phyloP scores from a whole-genome alignment of 495 filamentous ascomycete species.

The Aspergillus asperescens region DNA sequence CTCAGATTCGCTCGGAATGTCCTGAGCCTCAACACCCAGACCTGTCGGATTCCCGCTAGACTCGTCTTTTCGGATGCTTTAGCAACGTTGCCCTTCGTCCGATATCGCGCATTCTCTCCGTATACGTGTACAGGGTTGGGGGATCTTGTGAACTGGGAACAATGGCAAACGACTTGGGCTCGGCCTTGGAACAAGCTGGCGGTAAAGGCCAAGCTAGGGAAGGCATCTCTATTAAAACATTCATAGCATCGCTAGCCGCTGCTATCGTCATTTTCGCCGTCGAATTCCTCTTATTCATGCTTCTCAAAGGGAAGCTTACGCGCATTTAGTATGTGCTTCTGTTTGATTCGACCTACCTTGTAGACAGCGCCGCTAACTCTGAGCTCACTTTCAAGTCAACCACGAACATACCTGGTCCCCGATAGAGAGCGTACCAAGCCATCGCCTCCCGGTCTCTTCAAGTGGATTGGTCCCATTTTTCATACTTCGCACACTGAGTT shows the following conservation, averaged over 20 bases:
- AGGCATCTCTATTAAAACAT: constrained; percentile 49
- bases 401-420: constrained; percentile 86
- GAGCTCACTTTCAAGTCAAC: constrained; percentile 50
- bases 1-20: not conserved
- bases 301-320: constrained; percentile 70
- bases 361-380: not conserved
- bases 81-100: not conserved
- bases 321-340: constrained; percentile 69
- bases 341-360: not conserved
- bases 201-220: constrained; percentile 40
- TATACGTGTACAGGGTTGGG: not conserved
- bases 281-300: constrained; percentile 68
- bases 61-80: no score
- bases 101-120: not conserved
- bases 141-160: constrained; percentile 1
- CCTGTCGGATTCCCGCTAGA: not conserved
- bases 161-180: constrained; percentile 31
- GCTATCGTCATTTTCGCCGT: constrained; percentile 71
- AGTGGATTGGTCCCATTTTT: constrained; percentile 66
- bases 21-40: not conserved
- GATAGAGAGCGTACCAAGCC: constrained; percentile 74
- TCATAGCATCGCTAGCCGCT: constrained; percentile 69
- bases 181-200: constrained; percentile 36
- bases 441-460: constrained; percentile 64
- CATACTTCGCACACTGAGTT: constrained; percentile 78